Base-by-base conservation (phyloP, 768 basidiomycete genomes). In the Cyathus striatus region DNA sequence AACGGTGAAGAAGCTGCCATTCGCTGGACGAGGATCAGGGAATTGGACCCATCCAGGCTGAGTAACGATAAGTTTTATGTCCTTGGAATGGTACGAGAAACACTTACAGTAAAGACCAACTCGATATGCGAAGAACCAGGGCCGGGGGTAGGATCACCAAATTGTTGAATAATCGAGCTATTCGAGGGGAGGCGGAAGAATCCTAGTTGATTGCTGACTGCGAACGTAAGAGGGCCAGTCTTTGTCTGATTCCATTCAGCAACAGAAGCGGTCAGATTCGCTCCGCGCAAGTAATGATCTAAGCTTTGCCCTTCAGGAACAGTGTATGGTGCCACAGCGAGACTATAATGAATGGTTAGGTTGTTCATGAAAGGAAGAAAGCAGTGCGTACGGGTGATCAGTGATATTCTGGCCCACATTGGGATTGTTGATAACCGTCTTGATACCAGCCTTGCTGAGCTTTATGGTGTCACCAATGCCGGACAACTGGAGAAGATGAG, bases 101-200 rank as follows among this genome's bases (percentile, higher is more conserved):
- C 30, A 47, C 65, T 18, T 51, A 68, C 66, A 25, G 49, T 40
- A 30, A 59, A 44, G 13, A 61, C 44, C 30, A 63, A 33, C 41
- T 68, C 64, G 38, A 43, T 62, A 49, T 66, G 66, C 3, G 64
- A 48, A 17, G 60, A 42, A 21, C 49, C 55, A 4, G 58, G 53
- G 1, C 65, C 63, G 7, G 59, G 46, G 4, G 64, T 37, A 1
- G 65, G 66, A 49, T 68, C 63, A 14, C 44, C 9, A 7, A 45
- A 33, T 10, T 43, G 49, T 18, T 45, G 22, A 24, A 66, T 58
- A 27, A 62, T 58, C 3, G 50, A 17, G 5, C 58, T 47, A 32
- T 58, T 50, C 2, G 30, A 43, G 2, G 57, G 58, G 18, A 69
- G 43, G 39, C 66, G 51, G 21, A 61, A 47, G 48, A 60, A 66